phyloP scores from a whole-genome alignment of 1,284 basidiomycete species.

The Cutaneotrichosporon mucoides region DNA sequence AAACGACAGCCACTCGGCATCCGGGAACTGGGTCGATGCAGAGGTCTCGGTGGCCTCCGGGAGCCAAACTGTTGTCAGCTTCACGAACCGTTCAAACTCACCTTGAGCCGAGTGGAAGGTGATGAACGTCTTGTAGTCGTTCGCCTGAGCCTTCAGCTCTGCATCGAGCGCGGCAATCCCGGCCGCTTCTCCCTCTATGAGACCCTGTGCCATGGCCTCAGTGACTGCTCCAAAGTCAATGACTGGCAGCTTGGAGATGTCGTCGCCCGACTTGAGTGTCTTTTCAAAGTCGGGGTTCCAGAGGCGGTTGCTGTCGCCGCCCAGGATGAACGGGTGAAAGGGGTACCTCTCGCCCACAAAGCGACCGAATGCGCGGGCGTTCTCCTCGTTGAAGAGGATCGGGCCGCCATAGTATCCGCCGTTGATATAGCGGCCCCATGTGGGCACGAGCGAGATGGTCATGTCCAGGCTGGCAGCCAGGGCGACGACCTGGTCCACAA shows the following conservation, averaged over 20 bases:
- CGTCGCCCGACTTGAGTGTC: neutral
- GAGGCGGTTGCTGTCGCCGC: slow-evolving; percentile 21
- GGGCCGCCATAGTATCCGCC: slow-evolving; percentile 21
- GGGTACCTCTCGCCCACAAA: slow-evolving; percentile 26
- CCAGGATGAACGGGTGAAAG: slow-evolving; percentile 20
- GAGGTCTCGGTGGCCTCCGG: neutral
- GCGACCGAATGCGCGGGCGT: slow-evolving; percentile 13
- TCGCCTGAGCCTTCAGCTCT: neutral
- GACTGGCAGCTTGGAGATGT: neutral
- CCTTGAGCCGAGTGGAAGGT: slow-evolving; percentile 20
- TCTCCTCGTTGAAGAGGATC: slow-evolving; percentile 17
- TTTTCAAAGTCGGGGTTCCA: slow-evolving; percentile 16
- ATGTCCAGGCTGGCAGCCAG: slow-evolving; percentile 16
- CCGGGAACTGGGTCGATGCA: slow-evolving; percentile 11
- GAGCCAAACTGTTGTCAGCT: neutral
- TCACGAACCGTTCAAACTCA: neutral
- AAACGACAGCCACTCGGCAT: slow-evolving; percentile 16
- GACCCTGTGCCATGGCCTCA: slow-evolving; percentile 13
- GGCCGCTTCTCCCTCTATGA: slow-evolving; percentile 3
- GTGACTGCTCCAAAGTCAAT: slow-evolving; percentile 8
- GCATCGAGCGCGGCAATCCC: slow-evolving; percentile 1
- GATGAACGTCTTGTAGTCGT: slow-evolving; percentile 16
- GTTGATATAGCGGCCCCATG: slow-evolving; percentile 25
- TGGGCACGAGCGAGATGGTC: slow-evolving; percentile 17
- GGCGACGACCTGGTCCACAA: slow-evolving; percentile 15